Evolutionary conservation across 208 protist genomes (phyloP).

Genomic region (Leishmania turanica): DNA sequence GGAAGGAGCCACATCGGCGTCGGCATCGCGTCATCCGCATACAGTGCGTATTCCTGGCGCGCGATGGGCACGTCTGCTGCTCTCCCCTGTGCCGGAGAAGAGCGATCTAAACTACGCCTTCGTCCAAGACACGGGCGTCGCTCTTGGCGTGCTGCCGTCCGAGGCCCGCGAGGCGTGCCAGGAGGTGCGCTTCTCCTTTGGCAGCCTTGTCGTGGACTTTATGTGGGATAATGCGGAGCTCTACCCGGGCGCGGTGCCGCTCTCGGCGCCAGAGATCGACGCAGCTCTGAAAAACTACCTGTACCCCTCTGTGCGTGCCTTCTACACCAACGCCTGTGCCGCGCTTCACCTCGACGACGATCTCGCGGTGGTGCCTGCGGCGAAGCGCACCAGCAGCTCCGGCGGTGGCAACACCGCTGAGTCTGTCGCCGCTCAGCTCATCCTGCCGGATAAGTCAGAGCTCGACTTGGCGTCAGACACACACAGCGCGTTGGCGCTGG

Average conservation of each 20-base stretch:
- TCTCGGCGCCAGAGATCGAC: slow-evolving; percentile 37
- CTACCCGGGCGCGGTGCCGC: slow-evolving; percentile 18
- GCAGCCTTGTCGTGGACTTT: slow-evolving; percentile 26
- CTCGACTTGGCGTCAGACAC: not conserved
- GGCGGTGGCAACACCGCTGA: not conserved
- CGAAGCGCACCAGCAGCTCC: not conserved
- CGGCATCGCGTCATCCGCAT: slow-evolving; percentile 16
- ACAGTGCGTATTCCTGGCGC: slow-evolving; percentile 22
- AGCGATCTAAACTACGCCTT: slow-evolving; percentile 19
- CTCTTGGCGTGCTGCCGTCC: slow-evolving; percentile 26
- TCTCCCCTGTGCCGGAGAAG: slow-evolving; percentile 1
- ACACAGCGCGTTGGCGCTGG: not conserved
- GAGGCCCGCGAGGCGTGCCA: slow-evolving; percentile 30
- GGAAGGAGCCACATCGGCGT: not conserved
- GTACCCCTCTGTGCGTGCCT: slow-evolving; percentile 21
- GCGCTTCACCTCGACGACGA: slow-evolving; percentile 18
- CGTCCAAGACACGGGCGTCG: slow-evolving; percentile 8
- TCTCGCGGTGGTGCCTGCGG: not conserved
- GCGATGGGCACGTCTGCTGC: slow-evolving; percentile 25
- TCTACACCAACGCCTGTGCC: slow-evolving; percentile 21
- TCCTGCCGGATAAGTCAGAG: slow-evolving; percentile 8
- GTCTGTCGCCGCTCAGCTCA: not conserved
- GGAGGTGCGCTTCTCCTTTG: slow-evolving; percentile 16
- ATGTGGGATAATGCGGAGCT: slow-evolving; percentile 29
- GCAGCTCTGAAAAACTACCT: slow-evolving; percentile 20